Evolutionary conservation across 1,139 yeast species (phyloP), one percentile per base, ranked within the genome.

Genomic region (Candida sp.): DNA sequence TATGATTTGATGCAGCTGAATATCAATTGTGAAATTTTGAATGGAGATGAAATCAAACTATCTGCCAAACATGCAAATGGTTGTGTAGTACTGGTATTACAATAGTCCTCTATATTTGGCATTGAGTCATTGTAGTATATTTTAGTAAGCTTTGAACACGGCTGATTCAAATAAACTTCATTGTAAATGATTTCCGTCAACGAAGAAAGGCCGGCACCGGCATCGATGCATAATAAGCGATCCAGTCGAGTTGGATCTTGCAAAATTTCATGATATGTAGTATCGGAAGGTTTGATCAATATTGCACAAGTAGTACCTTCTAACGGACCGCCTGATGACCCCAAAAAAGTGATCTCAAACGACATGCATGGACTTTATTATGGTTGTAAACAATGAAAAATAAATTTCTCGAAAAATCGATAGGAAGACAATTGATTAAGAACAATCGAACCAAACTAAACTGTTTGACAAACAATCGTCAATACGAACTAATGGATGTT

Each of bases 241-340:
- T 75, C 72, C 34, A 11, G 34, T 32, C 34, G 34, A 40, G 50
- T 49, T 33, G 57, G 49, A 23, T 51, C 43, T 6, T 64, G 55
- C 2, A 75, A 38, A 3, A 78, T 63, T 2, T 68, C 61, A 2
- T 51, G 40, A 51, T 72, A 82, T 0, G 75, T 51, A 1, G 73
- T 48, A 4, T 57, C 47, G 1, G 72, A 55, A 0, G 91, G 84
- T 53, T 87, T 85, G 27, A 89, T 55, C 41, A 89, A 63, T 43
- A 82, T 75, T 4, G 88, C 73, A 49, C 91, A 86, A 3, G 85
- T 84, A 21, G 74, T 67, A 8, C 81, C 79, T 35, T 85, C 91
- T 15, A 81, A 58, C 0, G 95, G 95, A 5, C 96, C 96, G 5
- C 96, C 96, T 4, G 86, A 77, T 12, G 86, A 75, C 4, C 96